Evolutionary conservation across 192 early-diverging fungal genomes (phyloP), one percentile per base, ranked within the genome.

Genomic region (Spizellomyces punctatus): DNA sequence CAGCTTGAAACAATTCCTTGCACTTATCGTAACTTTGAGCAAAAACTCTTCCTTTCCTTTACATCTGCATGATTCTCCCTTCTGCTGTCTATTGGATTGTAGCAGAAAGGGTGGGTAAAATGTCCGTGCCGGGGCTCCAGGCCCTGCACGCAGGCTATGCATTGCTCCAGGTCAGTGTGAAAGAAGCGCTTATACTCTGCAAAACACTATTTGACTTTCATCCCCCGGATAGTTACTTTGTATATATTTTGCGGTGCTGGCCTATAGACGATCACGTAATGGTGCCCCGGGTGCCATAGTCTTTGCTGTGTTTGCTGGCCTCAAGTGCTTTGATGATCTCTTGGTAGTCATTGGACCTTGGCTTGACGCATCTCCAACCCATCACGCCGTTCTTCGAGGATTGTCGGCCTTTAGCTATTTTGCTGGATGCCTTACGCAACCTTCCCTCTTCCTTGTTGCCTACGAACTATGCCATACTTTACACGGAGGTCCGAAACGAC

Each of bases 401-500:
- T 19, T 54, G 50, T n/a, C 50, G 50, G 12, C 50, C 14, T 54
- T 41, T 41, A 41, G 17, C 59, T 14, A 16, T 16, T 19, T 42
- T 61, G 17, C 36, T 4, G 59, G 59, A 16, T 17, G 21, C 14
- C 59, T 61, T 4, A 61, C 36, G 42, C 59, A 61, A 65, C 63
- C 63, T 17, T 17, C 14, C 12, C 16, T 65, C 6, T 19, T 65
- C 46, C 12, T 65, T 46, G 48, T 65, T 48, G 63, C 43, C 63
- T 65, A 65, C 41, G 63, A 65, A 47, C 46, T 65, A n/a, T 42
- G 43, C 14, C 63, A 65, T 46, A 47, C 6, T 6, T n/a, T 65
- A 19, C 63, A 65, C 46, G 63, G 63, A 19, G 63, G 63, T 16
- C 63, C 63, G 3, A 43, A 48, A 6, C 63, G 63, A 43, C 16